These are phyloP conservation scores for Globisporangium sylvaticum DNA, from an alignment of 352 stramenopile genomes.

Conservation along the genomic window DNA sequence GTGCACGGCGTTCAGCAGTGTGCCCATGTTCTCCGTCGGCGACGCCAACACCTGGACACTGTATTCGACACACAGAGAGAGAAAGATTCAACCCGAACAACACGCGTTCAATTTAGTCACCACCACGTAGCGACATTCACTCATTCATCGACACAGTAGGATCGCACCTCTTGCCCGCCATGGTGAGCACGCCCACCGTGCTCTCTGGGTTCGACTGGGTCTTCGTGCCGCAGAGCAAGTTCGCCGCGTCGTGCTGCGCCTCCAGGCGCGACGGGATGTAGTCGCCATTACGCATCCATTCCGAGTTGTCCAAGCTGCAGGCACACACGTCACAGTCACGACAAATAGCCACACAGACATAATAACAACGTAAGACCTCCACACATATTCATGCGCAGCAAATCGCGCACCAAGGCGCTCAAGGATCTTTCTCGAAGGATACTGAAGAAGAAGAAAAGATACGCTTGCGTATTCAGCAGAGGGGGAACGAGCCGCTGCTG, in stretches of 20 bases:
- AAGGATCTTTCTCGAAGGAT: background rate
- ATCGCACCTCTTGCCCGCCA: conserved; percentile 84
- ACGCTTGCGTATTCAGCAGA: background rate
- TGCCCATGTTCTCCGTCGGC: conserved; percentile 97
- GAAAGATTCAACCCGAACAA: background rate
- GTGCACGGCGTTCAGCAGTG: conserved; percentile 94
- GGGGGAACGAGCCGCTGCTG: background rate
- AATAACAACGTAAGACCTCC: background rate
- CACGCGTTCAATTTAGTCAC: conserved; percentile 1
- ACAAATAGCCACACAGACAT: conserved; percentile 1
- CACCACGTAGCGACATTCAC: background rate
- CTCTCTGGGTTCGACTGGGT: conserved; percentile 98
- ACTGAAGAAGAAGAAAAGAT: conserved; percentile 5
- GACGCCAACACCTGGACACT: conserved; percentile 94
- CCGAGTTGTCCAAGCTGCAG: conserved; percentile 93
- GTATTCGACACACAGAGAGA: conserved; percentile 4
- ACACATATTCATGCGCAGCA: background rate
- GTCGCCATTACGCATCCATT: conserved; percentile 99
- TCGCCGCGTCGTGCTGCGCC: conserved; percentile 97
- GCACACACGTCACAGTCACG: background rate
- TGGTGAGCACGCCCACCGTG: conserved; percentile 96
- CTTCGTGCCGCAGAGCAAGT: conserved; percentile 96
- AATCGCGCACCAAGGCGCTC: background rate
- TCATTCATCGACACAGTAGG: background rate
- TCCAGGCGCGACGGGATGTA: conserved; percentile 98